Conservation (phyloP, 2,329 filamentous ascomycete genomes). For the Geosmithia flava region DNA sequence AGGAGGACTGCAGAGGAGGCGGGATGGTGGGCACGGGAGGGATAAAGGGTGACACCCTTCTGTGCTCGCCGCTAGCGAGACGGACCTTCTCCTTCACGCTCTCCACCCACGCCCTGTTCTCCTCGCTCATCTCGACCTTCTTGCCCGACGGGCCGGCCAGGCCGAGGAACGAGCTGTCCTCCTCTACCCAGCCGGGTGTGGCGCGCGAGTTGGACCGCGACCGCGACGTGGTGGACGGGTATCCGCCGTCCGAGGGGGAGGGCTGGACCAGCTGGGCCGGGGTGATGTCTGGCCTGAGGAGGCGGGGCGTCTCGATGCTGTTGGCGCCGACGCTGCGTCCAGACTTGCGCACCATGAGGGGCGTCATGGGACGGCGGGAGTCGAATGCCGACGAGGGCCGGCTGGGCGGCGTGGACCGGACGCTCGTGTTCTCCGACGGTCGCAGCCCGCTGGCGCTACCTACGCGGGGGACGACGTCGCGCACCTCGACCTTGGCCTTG, state of each 20-base stretch:
- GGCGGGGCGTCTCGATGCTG: conserved; percentile 15
- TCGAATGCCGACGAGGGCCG: conserved; percentile 27
- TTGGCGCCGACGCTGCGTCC: conserved; percentile 30
- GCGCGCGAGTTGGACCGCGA: conserved; percentile 40
- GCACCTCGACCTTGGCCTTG: conserved; percentile 47
- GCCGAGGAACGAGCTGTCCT: conserved; percentile 47
- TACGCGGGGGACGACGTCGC: conserved; percentile 23
- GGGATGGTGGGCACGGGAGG: conserved; percentile 3
- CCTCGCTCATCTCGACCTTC: conserved; percentile 54
- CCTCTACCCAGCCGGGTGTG: conserved; percentile 47
- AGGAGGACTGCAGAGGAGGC: too few relatives aligned
- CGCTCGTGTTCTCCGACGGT: not conserved
- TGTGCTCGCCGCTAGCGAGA: conserved; percentile 48
- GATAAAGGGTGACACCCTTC: conserved; percentile 13
- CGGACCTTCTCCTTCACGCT: conserved; percentile 72
- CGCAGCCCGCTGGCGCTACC: not conserved
- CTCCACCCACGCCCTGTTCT: conserved; percentile 71
- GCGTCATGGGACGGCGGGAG: conserved; percentile 24
- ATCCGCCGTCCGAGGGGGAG: conserved; percentile 23
- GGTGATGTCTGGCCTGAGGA: conserved; percentile 18
- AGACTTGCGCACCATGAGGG: conserved; percentile 42
- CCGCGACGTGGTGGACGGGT: conserved; percentile 16
- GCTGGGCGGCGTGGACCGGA: conserved; percentile 17
- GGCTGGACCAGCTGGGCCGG: conserved; percentile 11
- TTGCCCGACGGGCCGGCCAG: conserved; percentile 59